Conservation (phyloP, 805 yeast genomes). For the Candida arabinofermentans region DNA sequence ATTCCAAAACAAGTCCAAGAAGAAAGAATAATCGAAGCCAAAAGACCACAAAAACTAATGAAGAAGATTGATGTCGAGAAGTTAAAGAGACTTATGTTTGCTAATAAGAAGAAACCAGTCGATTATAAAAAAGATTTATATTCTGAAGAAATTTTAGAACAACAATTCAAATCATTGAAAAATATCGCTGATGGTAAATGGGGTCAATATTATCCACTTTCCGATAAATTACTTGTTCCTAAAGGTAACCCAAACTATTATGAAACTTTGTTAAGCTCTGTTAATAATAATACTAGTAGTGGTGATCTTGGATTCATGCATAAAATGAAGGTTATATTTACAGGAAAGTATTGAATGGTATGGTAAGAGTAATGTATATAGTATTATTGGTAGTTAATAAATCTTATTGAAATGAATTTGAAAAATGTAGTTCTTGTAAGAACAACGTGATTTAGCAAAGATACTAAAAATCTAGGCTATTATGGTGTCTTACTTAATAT, state of each 20-base stretch:
- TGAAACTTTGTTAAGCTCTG: conserved; percentile 62
- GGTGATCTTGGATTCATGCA: conserved; percentile 37
- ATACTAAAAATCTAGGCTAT: too few species aligned
- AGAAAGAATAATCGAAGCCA: conserved; percentile 28
- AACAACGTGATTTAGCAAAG: too few species aligned
- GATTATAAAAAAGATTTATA: conserved; percentile 46
- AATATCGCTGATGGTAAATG: conserved; percentile 58
- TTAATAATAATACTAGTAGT: conserved; percentile 59
- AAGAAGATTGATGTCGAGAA: conserved; percentile 32
- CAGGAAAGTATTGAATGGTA: conserved; percentile 57
- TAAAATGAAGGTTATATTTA: conserved; percentile 70
- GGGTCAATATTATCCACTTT: conserved; percentile 57
- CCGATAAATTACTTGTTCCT: conserved; percentile 68
- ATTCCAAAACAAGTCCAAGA: conserved; percentile 34
- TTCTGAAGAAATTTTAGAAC: conserved; percentile 43
- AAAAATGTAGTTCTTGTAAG: too few species aligned
- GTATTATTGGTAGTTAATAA: not conserved
- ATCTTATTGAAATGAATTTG: too few species aligned
- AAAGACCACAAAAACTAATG: conserved; percentile 34
- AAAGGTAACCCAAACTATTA: conserved; percentile 83
- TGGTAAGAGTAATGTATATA: not conserved
- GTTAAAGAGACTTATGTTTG: conserved; percentile 36
- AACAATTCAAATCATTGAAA: conserved; percentile 56
- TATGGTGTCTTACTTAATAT: too few species aligned
- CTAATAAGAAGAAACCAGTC: conserved; percentile 32